phyloP scores from a whole-genome alignment of 179 eudicot species.

The Carnegiea gigantea region DNA sequence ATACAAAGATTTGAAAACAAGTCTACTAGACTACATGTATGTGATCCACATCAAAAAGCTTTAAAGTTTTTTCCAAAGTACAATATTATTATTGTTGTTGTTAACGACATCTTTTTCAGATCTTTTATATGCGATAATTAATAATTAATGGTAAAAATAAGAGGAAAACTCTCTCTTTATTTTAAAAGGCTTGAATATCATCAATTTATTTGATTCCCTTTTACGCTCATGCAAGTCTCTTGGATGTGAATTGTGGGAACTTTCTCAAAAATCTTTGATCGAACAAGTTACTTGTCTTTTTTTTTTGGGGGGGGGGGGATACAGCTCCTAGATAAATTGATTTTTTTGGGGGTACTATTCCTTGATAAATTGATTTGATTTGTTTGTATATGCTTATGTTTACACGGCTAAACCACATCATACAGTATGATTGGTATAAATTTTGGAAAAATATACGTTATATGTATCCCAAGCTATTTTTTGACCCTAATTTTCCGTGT shows the following conservation, averaged over 20 bases:
- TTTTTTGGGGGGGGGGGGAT: no score
- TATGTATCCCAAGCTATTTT: background rate
- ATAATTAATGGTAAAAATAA: no score
- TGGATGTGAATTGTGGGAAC: no score
- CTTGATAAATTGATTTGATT: background rate
- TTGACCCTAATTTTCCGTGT: background rate
- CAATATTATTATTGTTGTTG: no score
- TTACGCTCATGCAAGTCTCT: background rate
- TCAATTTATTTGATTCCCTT: no score
- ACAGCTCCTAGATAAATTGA: background rate
- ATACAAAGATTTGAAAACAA: background rate
- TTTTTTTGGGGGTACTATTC: background rate
- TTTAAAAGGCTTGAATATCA: no score
- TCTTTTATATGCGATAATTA: background rate
- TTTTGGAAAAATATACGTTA: background rate
- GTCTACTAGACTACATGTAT: background rate
- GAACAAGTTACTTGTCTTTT: no score
- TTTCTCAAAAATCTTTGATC: no score
- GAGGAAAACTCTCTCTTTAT: background rate
- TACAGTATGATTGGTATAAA: background rate
- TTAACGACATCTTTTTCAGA: no score
- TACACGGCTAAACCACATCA: background rate
- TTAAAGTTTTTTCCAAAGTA: no score
- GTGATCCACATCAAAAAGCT: background rate
- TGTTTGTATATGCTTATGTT: background rate